A percentile compares a stretch with the other conserved stretches of the same genome.
Evolutionary conservation across 768 basidiomycete species (phyloP).

Genomic region (Mycena polygramma): DNA sequence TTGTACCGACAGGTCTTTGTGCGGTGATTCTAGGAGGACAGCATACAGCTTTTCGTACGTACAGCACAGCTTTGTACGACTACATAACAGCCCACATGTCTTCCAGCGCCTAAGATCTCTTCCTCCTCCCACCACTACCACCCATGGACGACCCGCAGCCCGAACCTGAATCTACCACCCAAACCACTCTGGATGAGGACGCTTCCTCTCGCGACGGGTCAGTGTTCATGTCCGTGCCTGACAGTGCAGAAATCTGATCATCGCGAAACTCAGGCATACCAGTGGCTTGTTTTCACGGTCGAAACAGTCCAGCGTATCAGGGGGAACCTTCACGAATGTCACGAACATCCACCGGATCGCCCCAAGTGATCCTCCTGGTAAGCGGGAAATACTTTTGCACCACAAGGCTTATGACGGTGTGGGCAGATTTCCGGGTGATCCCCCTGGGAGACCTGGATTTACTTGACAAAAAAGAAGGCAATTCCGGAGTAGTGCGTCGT

Average conservation of each 20-base stretch:
- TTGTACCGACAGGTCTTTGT: no score
- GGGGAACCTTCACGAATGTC: not conserved
- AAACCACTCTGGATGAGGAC: not conserved
- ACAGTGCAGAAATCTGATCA: not conserved
- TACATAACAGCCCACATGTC: not conserved
- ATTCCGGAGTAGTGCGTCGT: not conserved
- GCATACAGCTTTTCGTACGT: not conserved
- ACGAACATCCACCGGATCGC: not conserved
- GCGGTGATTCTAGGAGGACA: no score
- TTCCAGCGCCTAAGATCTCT: not conserved
- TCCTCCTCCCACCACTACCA: not conserved
- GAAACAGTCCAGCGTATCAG: not conserved
- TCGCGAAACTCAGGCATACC: not conserved
- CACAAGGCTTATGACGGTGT: not conserved
- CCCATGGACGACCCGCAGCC: not conserved
- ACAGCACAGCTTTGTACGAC: not conserved
- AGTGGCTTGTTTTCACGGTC: not conserved
- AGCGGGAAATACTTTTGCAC: not conserved
- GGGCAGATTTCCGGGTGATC: not conserved
- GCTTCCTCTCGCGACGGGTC: not conserved
- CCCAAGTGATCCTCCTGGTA: not conserved
- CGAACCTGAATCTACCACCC: not conserved
- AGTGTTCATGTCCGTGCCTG: not conserved
- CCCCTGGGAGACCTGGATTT: not conserved
- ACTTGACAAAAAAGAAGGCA: not conserved